Evolutionary conservation across 2,329 filamentous ascomycete species (phyloP).

Genomic region (Magnaporthales sp.): DNA sequence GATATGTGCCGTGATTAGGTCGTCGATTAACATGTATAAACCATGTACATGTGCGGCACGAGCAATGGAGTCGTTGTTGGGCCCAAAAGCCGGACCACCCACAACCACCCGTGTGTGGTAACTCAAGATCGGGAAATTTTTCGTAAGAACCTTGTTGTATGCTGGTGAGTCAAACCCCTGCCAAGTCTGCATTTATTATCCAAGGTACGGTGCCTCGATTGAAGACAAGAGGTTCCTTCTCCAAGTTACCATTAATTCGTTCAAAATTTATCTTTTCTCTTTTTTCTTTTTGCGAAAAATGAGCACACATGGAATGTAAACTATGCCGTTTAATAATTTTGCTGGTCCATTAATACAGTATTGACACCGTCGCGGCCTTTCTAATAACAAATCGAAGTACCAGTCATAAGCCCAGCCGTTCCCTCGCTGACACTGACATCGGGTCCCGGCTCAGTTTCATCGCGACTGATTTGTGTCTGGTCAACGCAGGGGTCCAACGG

Average conservation of each 20-base stretch:
- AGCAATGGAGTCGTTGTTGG: no score
- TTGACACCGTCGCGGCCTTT: no score
- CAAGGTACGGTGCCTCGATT: neutral
- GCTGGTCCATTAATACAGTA: neutral
- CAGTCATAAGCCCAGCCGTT: neutral
- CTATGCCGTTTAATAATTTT: no score
- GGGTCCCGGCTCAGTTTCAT: neutral
- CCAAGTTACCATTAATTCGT: no score
- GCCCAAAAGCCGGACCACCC: neutral
- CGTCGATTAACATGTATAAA: no score
- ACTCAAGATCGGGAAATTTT: neutral
- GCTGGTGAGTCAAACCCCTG: neutral
- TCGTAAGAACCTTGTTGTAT: neutral
- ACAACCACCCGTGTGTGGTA: neutral
- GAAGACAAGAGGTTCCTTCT: neutral
- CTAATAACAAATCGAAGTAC: neutral
- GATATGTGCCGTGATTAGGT: no score
- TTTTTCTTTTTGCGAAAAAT: no score
- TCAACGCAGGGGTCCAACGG: neutral
- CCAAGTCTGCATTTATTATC: neutral
- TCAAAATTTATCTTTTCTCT: no score
- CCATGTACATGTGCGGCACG: no score
- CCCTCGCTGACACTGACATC: neutral
- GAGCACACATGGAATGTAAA: no score
- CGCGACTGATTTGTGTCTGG: neutral